A percentile compares a stretch with the other conserved stretches of the same genome.
Conservation (phyloP, 192 early-diverging fungal species). For the Gryganskiella cystojenkinii region DNA sequence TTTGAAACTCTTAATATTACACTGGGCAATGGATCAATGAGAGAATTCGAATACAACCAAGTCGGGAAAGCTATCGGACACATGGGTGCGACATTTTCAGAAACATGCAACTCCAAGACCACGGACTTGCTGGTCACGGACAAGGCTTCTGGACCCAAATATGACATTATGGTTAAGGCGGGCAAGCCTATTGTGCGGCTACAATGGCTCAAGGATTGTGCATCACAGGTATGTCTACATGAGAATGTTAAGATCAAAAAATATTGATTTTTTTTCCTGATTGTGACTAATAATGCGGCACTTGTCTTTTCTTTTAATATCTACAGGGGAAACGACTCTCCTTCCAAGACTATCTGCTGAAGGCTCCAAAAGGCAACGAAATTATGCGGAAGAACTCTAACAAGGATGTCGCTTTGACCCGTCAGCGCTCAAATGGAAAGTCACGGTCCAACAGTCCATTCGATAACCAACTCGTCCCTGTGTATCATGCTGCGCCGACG, state of each 20-base stretch:
- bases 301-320: too few species aligned
- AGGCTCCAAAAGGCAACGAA: neutral
- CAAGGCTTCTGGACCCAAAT: slow-evolving; percentile 22
- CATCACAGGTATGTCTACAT: slow-evolving; percentile 16
- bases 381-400: neutral
- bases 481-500: slow-evolving; percentile 13
- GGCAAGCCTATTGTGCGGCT: slow-evolving; percentile 20
- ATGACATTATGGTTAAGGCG: slow-evolving; percentile 19
- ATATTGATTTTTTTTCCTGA: neutral
- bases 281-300: too few species aligned
- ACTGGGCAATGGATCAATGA: neutral
- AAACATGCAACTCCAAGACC: slow-evolving; percentile 6
- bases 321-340: slow-evolving; percentile 15
- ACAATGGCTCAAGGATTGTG: slow-evolving; percentile 23
- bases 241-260: neutral
- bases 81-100: slow-evolving; percentile 20
- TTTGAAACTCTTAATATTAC: slow-evolving; percentile 17
- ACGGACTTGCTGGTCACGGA: slow-evolving; percentile 33
- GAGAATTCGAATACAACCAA: slow-evolving; percentile 22
- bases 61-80: slow-evolving; percentile 18
- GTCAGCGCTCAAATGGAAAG: neutral
- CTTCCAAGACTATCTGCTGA: slow-evolving; percentile 9
- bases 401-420: too few species aligned
- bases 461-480: neutral
- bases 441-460: neutral